Conservation (phyloP, 306 rosid genomes). For the Corylus americana region DNA sequence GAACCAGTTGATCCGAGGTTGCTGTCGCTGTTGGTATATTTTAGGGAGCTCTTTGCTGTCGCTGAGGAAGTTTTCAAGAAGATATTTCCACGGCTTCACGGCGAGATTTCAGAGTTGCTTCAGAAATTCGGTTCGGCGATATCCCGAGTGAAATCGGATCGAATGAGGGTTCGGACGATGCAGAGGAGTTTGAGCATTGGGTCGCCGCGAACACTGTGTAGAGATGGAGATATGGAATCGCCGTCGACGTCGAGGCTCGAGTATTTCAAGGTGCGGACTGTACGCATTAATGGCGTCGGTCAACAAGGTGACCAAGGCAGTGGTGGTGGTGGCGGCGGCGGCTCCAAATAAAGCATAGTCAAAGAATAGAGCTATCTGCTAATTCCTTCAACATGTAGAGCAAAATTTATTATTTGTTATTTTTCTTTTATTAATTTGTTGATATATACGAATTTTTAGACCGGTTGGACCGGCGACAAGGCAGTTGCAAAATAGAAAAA, state of each 20-base stretch:
- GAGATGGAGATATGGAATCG: not conserved
- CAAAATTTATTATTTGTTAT: too few relatives aligned
- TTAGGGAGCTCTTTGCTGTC: not conserved
- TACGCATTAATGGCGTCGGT: not conserved
- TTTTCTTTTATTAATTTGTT: too few relatives aligned
- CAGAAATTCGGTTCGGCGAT: not conserved
- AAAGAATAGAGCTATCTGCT: too few relatives aligned
- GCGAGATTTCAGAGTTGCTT: not conserved
- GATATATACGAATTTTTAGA: too few relatives aligned
- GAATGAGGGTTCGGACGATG: not conserved
- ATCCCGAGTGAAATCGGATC: not conserved
- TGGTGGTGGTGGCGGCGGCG: not conserved
- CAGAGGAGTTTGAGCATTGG: slow-evolving; percentile 8
- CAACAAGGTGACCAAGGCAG: not conserved
- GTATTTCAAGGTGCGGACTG: not conserved
- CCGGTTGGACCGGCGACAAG: too few relatives aligned
- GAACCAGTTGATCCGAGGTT: slow-evolving; percentile 4
- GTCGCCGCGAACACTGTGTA: not conserved
- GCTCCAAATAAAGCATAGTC: too few relatives aligned
- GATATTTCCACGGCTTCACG: not conserved
- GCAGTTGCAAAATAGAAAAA: too few relatives aligned
- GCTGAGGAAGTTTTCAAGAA: not conserved
- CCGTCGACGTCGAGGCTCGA: not conserved
- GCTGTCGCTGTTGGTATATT: not conserved
- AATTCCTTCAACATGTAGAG: too few relatives aligned